phyloP scores from a whole-genome alignment of 129 eudicot species.

The Rutidosis leptorrhynchoides region DNA sequence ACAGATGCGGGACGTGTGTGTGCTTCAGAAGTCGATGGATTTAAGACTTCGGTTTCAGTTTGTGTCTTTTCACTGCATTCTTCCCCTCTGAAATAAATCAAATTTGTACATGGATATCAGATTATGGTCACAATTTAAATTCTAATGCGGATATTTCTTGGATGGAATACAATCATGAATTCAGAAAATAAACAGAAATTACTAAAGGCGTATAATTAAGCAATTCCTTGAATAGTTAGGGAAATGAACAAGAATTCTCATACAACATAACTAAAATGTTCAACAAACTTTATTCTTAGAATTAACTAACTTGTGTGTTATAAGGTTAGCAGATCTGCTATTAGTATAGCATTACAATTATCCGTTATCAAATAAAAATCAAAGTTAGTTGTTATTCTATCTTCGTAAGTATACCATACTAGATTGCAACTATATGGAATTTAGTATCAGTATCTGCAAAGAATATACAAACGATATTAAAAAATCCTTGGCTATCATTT shows the following conservation, averaged over 20 bases:
- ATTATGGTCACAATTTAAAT: constrained; percentile 1
- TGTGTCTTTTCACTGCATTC: constrained; percentile 35
- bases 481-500: background rate
- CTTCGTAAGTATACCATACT: background rate
- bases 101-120: background rate
- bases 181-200: background rate
- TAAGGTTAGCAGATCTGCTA: background rate
- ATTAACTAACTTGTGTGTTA: background rate
- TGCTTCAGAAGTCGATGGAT: constrained; percentile 29
- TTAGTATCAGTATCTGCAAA: background rate
- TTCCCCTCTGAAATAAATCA: constrained; percentile 28
- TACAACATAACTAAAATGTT: background rate
- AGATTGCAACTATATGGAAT: background rate
- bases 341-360: background rate
- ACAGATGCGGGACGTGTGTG: constrained; percentile 17
- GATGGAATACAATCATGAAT: constrained; percentile 9
- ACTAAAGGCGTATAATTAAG: background rate
- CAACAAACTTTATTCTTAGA: background rate
- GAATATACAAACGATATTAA: background rate
- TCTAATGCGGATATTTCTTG: background rate
- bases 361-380: background rate
- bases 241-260: constrained; percentile 2
- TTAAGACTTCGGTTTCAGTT: constrained; percentile 30
- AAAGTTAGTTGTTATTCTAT: background rate
- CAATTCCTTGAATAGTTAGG: constrained; percentile 1